These are phyloP conservation scores for Pseudofabraea citricarpa DNA, from an alignment of 2,329 filamentous ascomycete species.

Conservation along the genomic window DNA sequence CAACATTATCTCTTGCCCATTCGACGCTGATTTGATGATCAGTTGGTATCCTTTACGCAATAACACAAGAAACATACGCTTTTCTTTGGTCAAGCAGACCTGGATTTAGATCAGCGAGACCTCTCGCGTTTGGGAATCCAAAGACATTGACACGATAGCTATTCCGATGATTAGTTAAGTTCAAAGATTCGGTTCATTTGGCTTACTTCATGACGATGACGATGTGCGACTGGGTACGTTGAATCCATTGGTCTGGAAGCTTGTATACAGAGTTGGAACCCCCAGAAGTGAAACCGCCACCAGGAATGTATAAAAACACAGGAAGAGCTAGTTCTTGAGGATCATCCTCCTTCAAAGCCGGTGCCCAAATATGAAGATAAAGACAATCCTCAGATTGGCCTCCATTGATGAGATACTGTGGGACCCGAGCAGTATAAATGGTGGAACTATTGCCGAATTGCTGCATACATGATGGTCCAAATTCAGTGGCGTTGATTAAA, in stretches of 20 bases:
- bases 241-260: conserved; percentile 8
- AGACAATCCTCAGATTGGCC: conserved; percentile 29
- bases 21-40: conserved; percentile 52
- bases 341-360: background rate
- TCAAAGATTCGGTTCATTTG: background rate
- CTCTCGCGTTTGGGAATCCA: conserved; percentile 2
- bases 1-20: conserved; percentile 54
- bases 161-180: background rate
- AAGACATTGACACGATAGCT: conserved; percentile 35
- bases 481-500: conserved; percentile 2
- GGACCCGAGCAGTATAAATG: background rate
- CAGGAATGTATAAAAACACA: background rate
- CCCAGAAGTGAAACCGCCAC: background rate
- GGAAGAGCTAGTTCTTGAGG: background rate
- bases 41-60: conserved; percentile 38
- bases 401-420: background rate
- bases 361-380: conserved; percentile 28
- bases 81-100: conserved; percentile 8
- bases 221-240: conserved; percentile 12
- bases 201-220: conserved; percentile 25
- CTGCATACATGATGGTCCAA: conserved; percentile 9
- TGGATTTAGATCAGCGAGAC: conserved; percentile 1
- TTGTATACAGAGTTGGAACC: conserved; percentile 9
- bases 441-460: background rate
- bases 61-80: conserved; percentile 19